Percentiles rank a stretch among this genome's conserved stretches.
These are phyloP conservation scores for Aspergillus sp. DNA, from an alignment of 2,329 filamentous ascomycete genomes.

Conservation along the genomic window DNA sequence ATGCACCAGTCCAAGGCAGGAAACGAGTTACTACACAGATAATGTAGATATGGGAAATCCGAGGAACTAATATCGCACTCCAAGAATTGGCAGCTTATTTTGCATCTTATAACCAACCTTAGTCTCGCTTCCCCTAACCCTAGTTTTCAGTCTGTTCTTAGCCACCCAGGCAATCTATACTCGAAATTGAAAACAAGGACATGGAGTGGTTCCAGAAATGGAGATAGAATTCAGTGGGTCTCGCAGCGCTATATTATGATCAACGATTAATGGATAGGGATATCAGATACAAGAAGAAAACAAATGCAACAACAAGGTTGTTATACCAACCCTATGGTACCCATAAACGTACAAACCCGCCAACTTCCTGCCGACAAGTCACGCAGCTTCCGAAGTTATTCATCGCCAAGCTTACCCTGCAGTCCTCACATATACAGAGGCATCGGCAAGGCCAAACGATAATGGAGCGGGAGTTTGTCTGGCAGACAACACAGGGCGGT, in stretches of 20 bases:
- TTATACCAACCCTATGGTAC: conserved; percentile 59
- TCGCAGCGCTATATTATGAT: background rate
- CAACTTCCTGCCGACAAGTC: conserved; percentile 84
- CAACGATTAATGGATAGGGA: background rate
- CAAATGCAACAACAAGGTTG: background rate
- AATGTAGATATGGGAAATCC: background rate
- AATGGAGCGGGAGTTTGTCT: conserved; percentile 79
- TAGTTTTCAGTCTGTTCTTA: background rate
- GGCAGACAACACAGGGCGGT: conserved; percentile 91
- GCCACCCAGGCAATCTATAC: background rate
- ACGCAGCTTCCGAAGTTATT: conserved; percentile 98
- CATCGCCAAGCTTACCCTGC: conserved; percentile 87
- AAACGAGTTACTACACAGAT: no score
- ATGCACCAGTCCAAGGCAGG: background rate
- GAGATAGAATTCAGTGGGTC: background rate
- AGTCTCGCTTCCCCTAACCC: no score
- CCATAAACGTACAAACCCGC: conserved; percentile 86
- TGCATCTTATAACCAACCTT: background rate
- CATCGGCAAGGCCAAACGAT: conserved; percentile 97
- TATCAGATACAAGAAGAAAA: conserved; percentile 3
- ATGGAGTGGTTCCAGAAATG: background rate
- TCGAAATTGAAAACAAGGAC: background rate
- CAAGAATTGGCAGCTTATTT: background rate
- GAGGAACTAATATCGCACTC: background rate
- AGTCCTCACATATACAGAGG: conserved; percentile 91